Evolutionary conservation across 148 eudicot species (phyloP), one percentile per base, ranked within the genome.

Genomic region (Rhododendron mucronatum): DNA sequence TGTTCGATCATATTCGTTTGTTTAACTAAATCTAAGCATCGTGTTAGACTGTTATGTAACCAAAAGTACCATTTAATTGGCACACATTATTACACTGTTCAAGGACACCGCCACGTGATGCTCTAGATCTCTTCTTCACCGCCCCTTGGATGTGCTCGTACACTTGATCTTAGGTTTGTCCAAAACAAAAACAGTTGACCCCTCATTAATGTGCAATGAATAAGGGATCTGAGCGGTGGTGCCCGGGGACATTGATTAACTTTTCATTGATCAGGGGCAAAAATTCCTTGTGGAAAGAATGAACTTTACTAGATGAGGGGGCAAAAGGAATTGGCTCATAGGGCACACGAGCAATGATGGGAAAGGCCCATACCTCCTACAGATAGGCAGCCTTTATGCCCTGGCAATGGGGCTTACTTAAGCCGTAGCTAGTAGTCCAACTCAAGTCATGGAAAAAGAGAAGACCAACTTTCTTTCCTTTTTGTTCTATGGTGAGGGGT

Each of bases 341-440:
- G 53, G 28, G 28, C 50, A 44, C 51, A 78, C 41, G 80, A 78
- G 82, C 57, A 78, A 78, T 78, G 59, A 78, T 78, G n/a, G 33
- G 30, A 78, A 28, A 21, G 10, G 47, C 44, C 78, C 35, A 28
- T 77, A 8, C 23, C 53, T 23, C 14, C 47, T 18, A 39, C 11
- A 18, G 23, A 45, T 80, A 80, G 39, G 82, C 57, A 80, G 59
- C 39, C 35, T 80, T 80, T 80, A 80, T 47, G 82, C 37, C 59
- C 59, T 48, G 82, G 81, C 55, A 78, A 26, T 3, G 55, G 81
- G 35, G 14, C 53, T 12, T 39, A 28, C 37, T 33, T 13, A 10
- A 18, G 44, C 44, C 21, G 44, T 12, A 28, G 41, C 41, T 15
- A 14, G 20, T 14, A 73, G 41, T 30, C 45, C 45, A 74, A 74